phyloP scores from a whole-genome alignment of 2,329 filamentous ascomycete genomes.

The Trichophyton mentagrophytes region DNA sequence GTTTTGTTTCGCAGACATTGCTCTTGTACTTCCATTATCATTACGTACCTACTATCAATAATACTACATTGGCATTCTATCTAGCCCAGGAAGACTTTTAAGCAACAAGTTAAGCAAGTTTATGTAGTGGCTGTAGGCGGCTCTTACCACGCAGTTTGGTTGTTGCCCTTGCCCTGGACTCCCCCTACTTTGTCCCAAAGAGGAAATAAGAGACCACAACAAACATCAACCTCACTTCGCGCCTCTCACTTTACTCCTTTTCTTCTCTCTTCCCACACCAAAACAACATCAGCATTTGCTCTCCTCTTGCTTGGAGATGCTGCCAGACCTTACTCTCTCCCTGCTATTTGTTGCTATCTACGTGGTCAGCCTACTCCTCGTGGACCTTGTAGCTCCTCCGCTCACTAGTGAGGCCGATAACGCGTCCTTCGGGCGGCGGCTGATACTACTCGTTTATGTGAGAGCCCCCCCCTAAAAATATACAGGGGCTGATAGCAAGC shows the following conservation, averaged over 20 bases:
- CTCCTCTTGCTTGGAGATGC: background rate
- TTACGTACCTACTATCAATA: background rate
- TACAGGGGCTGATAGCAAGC: background rate
- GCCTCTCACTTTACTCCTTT: background rate
- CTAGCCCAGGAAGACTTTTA: too few relatives aligned
- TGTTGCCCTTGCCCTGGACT: background rate
- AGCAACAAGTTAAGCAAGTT: too few relatives aligned
- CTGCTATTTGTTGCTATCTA: background rate
- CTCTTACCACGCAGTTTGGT: background rate
- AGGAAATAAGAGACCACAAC: background rate
- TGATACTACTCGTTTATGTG: background rate
- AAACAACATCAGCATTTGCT: background rate
- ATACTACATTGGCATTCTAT: background rate
- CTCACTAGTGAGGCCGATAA: background rate
- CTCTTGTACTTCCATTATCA: background rate
- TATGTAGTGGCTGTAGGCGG: background rate
- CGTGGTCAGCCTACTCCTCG: background rate
- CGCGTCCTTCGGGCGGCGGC: background rate
- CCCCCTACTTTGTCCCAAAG: background rate
- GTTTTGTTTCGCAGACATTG: background rate
- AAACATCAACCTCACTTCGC: background rate
- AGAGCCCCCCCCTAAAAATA: background rate
- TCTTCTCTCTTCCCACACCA: background rate
- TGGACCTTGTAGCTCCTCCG: background rate
- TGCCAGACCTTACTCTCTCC: background rate